Percentiles rank a stretch among this genome's conserved stretches.
phyloP scores from a whole-genome alignment of 768 basidiomycete genomes.

The Hirschioporus abietinus region DNA sequence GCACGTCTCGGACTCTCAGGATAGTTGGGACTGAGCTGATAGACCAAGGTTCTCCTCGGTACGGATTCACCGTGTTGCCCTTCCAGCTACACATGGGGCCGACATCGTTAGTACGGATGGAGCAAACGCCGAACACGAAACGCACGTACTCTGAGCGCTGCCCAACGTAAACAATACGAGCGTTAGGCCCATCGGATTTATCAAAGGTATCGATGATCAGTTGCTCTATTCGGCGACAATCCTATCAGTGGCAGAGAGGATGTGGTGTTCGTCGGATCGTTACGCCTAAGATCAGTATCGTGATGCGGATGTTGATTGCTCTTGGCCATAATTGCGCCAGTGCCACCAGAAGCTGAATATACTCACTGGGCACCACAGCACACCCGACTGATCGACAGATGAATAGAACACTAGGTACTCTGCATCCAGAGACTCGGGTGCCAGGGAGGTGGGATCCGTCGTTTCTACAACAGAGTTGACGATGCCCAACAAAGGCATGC shows the following conservation, averaged over 20 bases:
- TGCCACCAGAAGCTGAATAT: background rate
- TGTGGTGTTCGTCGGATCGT: background rate
- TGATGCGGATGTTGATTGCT: background rate
- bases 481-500: background rate
- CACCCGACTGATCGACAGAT: slow-evolving; percentile 51
- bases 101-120: background rate
- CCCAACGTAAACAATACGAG: slow-evolving; percentile 65
- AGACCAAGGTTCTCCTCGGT: slow-evolving; percentile 60
- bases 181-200: slow-evolving; percentile 39
- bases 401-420: slow-evolving; percentile 66
- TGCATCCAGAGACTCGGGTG: slow-evolving; percentile 21
- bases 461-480: background rate
- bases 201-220: slow-evolving; percentile 48
- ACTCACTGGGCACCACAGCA: slow-evolving; percentile 69
- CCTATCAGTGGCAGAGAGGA: slow-evolving; percentile 33
- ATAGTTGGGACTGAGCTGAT: slow-evolving; percentile 61
- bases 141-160: slow-evolving; percentile 53
- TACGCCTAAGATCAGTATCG: background rate
- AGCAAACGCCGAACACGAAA: background rate
- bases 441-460: background rate
- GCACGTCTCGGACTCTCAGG: slow-evolving; percentile 52
- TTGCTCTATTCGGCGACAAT: slow-evolving; percentile 59
- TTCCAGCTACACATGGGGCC: slow-evolving; percentile 56
- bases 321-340: background rate
- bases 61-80: slow-evolving; percentile 41